Percentiles rank a stretch among this genome's conserved stretches.
Conservation (phyloP, 2,329 filamentous ascomycete genomes). For the Sporothrix humicola region DNA sequence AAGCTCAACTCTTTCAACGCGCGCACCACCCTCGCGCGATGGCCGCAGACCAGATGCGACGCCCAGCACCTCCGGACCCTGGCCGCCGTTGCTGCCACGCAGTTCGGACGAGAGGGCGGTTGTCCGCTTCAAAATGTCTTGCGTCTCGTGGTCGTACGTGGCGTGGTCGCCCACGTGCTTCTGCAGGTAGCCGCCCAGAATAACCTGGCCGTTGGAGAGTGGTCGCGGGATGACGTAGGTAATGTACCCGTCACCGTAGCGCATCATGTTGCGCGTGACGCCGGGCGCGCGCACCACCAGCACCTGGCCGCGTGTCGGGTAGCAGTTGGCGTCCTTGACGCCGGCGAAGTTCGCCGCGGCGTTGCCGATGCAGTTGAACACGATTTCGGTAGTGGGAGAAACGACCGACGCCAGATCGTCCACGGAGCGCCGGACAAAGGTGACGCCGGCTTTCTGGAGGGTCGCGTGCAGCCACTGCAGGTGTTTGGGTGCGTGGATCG, state of each 20-base stretch:
- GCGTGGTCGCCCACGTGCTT: constrained; percentile 44
- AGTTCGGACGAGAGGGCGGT: constrained; percentile 45
- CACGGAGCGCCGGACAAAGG: constrained; percentile 44
- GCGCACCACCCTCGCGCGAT: neutral
- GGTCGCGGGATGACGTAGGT: constrained; percentile 51
- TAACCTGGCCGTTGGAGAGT: constrained; percentile 46
- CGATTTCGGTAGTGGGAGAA: constrained; percentile 41
- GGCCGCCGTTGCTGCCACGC: constrained; percentile 49
- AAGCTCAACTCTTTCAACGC: constrained; percentile 38
- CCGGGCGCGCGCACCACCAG: constrained; percentile 46
- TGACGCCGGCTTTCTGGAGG: constrained; percentile 43
- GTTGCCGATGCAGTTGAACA: constrained; percentile 36
- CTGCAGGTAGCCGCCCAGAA: constrained; percentile 51
- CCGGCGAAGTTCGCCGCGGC: constrained; percentile 46
- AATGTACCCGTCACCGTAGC: constrained; percentile 48
- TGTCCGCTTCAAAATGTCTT: constrained; percentile 48
- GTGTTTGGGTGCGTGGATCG: constrained; percentile 49
- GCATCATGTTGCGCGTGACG: constrained; percentile 48
- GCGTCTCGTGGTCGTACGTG: constrained; percentile 47
- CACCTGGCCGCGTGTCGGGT: constrained; percentile 50
- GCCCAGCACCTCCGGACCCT: constrained; percentile 4
- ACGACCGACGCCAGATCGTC: constrained; percentile 42
- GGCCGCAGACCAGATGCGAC: constrained; percentile 15
- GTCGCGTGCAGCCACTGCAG: constrained; percentile 43
- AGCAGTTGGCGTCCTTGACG: constrained; percentile 49